Evolutionary conservation across 441 rosid genomes (phyloP), one percentile per base, ranked within the genome.

Genomic region (Populus hybrid): DNA sequence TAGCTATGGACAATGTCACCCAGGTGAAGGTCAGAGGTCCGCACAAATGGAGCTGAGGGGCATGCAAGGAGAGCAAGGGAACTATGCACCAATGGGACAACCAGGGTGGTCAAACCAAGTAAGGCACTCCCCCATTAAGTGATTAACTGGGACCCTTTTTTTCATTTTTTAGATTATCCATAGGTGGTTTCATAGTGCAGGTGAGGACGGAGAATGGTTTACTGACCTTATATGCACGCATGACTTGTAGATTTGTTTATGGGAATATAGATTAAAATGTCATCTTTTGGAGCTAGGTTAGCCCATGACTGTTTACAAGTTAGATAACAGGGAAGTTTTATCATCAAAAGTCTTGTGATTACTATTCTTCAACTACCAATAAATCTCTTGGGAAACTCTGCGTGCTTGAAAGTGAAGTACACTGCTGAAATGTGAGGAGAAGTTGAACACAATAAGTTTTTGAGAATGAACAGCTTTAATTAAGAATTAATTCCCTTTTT

Each of bases 21-120:
- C 77, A 26, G 84, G 67, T 68, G 87, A 64, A 38, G 80, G 64
- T 29, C 88, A 78, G 77, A 74, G 85, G 65, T 77, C 82, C 74
- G 68, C 92, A n/a, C 89, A 71, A 74, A 73, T 71, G 79, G 88
- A 80, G 26, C 87, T 83, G 83, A 84, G 84, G 68, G 86, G 76
- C 40, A 42, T 23, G 71, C 87, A 82, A 45, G 90, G 85, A 81
- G 89, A 82, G 63, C 82, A 86, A 75, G 73, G 85, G 87, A 81
- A 77, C 79, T 67, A 78, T 76, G 75, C 74, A 76, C 83, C 91
- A 35, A 69, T 31, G 68, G 89, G 85, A 67, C 88, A 85, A 80
- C 76, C 85, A 2, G 79, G 56, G 56, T 14, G 85, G n/a, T 56
- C 77, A 65, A 82, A 87, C 75, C 89, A 83, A 78, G 98, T 90